Evolutionary conservation across 805 yeast species (phyloP).

Genomic region (Suhomyces sp.): DNA sequence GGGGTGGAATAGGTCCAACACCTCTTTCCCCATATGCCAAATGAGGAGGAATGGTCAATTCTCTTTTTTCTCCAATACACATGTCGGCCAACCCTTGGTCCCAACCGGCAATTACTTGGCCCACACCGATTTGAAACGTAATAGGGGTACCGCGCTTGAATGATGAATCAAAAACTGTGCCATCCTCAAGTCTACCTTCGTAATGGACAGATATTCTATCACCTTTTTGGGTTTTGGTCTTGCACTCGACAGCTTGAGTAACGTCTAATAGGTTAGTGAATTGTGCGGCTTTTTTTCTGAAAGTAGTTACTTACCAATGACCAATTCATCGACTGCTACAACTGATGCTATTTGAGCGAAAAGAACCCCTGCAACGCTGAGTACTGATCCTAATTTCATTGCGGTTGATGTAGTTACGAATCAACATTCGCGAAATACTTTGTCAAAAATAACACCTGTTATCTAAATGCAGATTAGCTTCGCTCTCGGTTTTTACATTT

Average conservation of each 20-base stretch:
- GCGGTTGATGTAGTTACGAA: not conserved
- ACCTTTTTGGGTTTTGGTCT: conserved; percentile 56
- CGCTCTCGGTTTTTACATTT: not conserved
- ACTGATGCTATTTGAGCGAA: not conserved
- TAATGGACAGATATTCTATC: conserved; percentile 77
- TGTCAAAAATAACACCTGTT: not conserved
- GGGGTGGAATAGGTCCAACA: conserved; percentile 75
- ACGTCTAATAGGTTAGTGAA: conserved; percentile 14
- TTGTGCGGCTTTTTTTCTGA: not conserved
- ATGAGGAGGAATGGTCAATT: conserved; percentile 71
- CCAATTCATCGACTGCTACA: conserved; percentile 12
- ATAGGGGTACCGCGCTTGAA: conserved; percentile 63
- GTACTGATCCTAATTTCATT: not conserved
- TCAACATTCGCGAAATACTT: not conserved
- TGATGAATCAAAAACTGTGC: conserved; percentile 75
- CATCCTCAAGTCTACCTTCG: conserved; percentile 66
- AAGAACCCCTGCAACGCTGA: not conserved
- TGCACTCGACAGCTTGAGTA: conserved; percentile 52
- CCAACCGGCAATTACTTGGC: conserved; percentile 88
- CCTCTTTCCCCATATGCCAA: conserved; percentile 78
- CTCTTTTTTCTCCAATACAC: conserved; percentile 89
- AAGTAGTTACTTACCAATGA: conserved; percentile 23
- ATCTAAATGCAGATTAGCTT: not conserved
- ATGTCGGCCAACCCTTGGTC: conserved; percentile 72
- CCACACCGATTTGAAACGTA: conserved; percentile 67